Base-by-base conservation (phyloP, 1,139 yeast genomes). In the Taphrina deformans region DNA sequence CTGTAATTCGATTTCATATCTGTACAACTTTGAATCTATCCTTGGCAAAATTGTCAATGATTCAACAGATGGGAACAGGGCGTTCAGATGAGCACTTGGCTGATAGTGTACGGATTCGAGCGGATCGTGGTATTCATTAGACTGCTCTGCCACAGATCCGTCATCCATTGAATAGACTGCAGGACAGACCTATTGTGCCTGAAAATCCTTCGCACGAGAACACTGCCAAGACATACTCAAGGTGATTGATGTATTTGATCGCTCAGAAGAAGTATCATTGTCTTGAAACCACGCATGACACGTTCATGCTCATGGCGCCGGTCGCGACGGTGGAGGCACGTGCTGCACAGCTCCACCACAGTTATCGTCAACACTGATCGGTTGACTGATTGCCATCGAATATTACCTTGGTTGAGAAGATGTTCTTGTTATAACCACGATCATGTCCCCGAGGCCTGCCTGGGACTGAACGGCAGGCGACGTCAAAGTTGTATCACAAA, bases 51-150 rank as follows among this genome's bases (percentile, higher is more conserved):
- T 26, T 5, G 59, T 16, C 27, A 69, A 46, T 6, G 66, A 60
- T 16, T 67, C 65, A 7, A 67, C 56, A 5, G 60, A 27, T 16
- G 66, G 63, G 51, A 75, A 72, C n/a, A 80, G 70, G 29, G 76
- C 72, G 29, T 74, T 73, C 21, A 81, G 72, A 69, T 80, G 83
- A 12, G 73, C 73, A 6, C 74, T 69, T 1, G 83, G 82, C 67
- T 79, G 76, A 66, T 80, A 80, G 45, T 74, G 12, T 16, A 23
- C 24, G 2, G 58, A 53, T 35, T 35, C 58, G 16, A 53, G 31
- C 12, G 58, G 58, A 16, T 53, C 58, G 6, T 9, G 35, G 12
- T 21, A 16, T 3, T 29, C 53, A 48, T 48, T 38, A 5, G 33
- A 16, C 9, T 18, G 33, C 4, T 16, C 6, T 16, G 16, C 53